phyloP scores from a whole-genome alignment of 208 protist species.

The Crithidia fasciculata region DNA sequence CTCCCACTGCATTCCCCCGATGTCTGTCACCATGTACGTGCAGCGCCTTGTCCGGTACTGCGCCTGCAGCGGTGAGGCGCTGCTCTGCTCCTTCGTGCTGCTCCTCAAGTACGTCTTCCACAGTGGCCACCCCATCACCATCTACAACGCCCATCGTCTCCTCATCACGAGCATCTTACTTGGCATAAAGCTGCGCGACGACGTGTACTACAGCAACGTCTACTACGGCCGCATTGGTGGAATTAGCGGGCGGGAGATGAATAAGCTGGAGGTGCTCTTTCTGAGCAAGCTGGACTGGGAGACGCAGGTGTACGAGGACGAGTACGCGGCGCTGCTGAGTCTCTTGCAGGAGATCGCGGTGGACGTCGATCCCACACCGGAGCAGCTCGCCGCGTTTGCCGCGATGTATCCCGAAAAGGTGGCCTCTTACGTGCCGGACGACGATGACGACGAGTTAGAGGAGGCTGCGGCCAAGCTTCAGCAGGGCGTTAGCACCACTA shows the following conservation, averaged over 20 bases:
- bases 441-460: conserved; percentile 30
- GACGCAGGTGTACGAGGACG: conserved; percentile 60
- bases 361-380: conserved; percentile 22
- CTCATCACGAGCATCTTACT: conserved; percentile 91
- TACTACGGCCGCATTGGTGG: conserved; percentile 94
- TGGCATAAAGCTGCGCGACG: conserved; percentile 94
- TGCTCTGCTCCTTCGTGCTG: conserved; percentile 89
- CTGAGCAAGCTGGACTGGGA: conserved; percentile 81
- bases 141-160: conserved; percentile 93
- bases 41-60: conserved; percentile 88
- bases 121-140: conserved; percentile 78
- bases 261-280: conserved; percentile 91
- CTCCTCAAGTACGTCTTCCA: conserved; percentile 84
- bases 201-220: conserved; percentile 92
- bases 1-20: conserved; percentile 71
- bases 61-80: conserved; percentile 79
- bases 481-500: background rate
- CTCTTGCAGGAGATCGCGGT: conserved; percentile 43
- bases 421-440: conserved; percentile 32
- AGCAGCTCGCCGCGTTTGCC: conserved; percentile 40
- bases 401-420: conserved; percentile 31
- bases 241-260: conserved; percentile 86
- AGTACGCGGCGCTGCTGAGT: conserved; percentile 53
- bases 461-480: conserved; percentile 22
- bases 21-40: conserved; percentile 84